Evolutionary conservation across 2,329 filamentous ascomycete genomes (phyloP), one percentile per base, ranked within the genome.

Genomic region (Penicillium decumbens): DNA sequence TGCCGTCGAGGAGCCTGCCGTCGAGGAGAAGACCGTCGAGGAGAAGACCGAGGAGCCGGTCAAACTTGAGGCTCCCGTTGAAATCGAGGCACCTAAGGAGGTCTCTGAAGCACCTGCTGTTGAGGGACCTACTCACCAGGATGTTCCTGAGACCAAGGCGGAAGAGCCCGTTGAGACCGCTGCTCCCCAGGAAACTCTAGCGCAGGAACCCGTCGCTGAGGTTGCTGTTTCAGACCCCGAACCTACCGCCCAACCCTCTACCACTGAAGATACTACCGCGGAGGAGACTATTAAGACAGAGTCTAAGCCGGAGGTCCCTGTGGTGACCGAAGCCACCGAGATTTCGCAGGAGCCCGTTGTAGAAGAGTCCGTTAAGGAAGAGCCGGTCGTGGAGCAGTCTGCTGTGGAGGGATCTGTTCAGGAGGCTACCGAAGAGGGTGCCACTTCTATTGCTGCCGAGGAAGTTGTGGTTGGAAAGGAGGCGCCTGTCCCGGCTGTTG

Each of bases 371-470:
- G 18, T 27, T 23, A 46, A 53, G 20, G 43, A 53, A 30, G 35
- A 29, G 28, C 12, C 35, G 6, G 18, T 27, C 23, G 45, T 51
- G 15, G 43, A 52, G 39, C 18, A 25, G 15, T 7, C 35, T 9
- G 18, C 28, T 25, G 45, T 51, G 15, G 43, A 53, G 39, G 35
- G 13, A 13, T 10, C 44, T 33, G 20, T 29, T 6, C 6, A 46
- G 43, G 53, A 56, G 40, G 35, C 47, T 35, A 37, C 41, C 3
- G 44, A 50, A 41, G 53, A 58, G 33, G 41, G 50, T 25, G 33
- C 27, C 12, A 15, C 20, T 29, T 6, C 44, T 27, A 27, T 15
- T 32, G 29, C 13, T 13, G 8, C 15, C 9, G 32, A 35, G 9
- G 15, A 35, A 4, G 20, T 37, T 23, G 23, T 37, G 29, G n/a